Evolutionary conservation across 2,329 filamentous ascomycete genomes (phyloP).

Genomic region (Arthroderma uncinatum): DNA sequence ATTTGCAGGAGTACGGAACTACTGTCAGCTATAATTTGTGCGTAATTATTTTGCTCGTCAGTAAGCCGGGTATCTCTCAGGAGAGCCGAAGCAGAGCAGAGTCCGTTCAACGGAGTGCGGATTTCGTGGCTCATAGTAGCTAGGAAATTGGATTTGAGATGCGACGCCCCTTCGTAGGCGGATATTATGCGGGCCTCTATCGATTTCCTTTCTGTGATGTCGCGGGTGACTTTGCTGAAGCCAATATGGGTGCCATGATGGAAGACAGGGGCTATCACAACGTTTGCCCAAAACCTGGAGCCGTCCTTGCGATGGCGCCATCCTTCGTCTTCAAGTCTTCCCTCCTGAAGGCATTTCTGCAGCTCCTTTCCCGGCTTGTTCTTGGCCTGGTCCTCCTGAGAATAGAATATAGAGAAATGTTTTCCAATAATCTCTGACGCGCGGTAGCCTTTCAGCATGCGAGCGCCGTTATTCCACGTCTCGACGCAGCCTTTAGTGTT

Average conservation of each 20-base stretch:
- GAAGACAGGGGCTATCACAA: conserved; percentile 48
- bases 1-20: conserved; percentile 48
- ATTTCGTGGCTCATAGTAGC: conserved; percentile 56
- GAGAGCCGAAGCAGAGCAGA: conserved; percentile 49
- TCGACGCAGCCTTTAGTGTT: conserved; percentile 45
- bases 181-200: conserved; percentile 45
- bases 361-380: conserved; percentile 45
- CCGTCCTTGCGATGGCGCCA: conserved; percentile 51
- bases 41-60: conserved; percentile 45
- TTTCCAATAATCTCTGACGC: conserved; percentile 45
- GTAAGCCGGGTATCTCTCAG: conserved; percentile 43
- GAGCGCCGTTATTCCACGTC: conserved; percentile 49
- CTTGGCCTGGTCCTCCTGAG: conserved; percentile 39
- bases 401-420: conserved; percentile 50
- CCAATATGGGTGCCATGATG: conserved; percentile 44
- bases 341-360: conserved; percentile 43
- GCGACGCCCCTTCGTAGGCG: conserved; percentile 52
- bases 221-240: conserved; percentile 49
- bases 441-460: conserved; percentile 46
- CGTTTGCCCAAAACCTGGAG: conserved; percentile 50
- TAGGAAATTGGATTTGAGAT: conserved; percentile 50
- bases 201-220: conserved; percentile 46
- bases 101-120: conserved; percentile 53
- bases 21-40: conserved; percentile 49
- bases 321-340: conserved; percentile 48